These are phyloP conservation scores for Magnaporthales sp. DNA, from an alignment of 2,329 filamentous ascomycete species.

Conservation along the genomic window DNA sequence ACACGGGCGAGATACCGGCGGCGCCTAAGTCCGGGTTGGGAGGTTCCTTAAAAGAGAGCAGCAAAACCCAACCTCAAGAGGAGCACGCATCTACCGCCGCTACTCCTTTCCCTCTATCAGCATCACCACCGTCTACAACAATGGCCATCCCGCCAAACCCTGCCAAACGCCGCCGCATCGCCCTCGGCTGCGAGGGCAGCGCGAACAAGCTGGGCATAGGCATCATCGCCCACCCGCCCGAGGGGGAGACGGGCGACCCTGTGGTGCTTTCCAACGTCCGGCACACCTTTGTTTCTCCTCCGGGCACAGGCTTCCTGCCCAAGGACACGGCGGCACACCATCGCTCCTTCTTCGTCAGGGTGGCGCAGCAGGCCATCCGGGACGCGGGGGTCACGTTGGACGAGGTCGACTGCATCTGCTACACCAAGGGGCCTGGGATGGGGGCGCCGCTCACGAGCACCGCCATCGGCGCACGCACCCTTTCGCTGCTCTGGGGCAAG, in stretches of 20 bases:
- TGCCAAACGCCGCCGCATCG: slow-evolving; percentile 35
- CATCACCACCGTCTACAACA: not conserved
- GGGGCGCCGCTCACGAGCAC: slow-evolving; percentile 84
- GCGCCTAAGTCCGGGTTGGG: not conserved
- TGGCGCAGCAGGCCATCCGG: slow-evolving; percentile 72
- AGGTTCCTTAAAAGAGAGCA: not conserved
- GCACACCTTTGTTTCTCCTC: slow-evolving; percentile 86
- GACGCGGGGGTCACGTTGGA: slow-evolving; percentile 52
- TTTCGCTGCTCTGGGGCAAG: slow-evolving; percentile 77
- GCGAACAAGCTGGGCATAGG: slow-evolving; percentile 97
- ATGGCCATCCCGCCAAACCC: not conserved
- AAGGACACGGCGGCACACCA: slow-evolving; percentile 95
- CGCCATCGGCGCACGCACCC: slow-evolving; percentile 70
- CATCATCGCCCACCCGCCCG: slow-evolving; percentile 66
- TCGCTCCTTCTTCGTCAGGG: slow-evolving; percentile 69
- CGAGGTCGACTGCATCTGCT: slow-evolving; percentile 88
- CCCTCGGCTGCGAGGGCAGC: slow-evolving; percentile 70
- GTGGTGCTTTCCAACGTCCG: slow-evolving; percentile 85
- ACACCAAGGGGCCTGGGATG: slow-evolving; percentile 94
- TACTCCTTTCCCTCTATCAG: not conserved
- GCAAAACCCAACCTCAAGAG: not conserved
- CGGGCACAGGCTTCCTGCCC: slow-evolving; percentile 88
- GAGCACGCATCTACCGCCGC: not conserved
- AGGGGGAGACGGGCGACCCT: slow-evolving; percentile 32
- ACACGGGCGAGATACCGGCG: not conserved